Percentiles rank a stretch among this genome's conserved stretches.
phyloP scores from a whole-genome alignment of 139 green algal species.

The Volvox reticuliferus region DNA sequence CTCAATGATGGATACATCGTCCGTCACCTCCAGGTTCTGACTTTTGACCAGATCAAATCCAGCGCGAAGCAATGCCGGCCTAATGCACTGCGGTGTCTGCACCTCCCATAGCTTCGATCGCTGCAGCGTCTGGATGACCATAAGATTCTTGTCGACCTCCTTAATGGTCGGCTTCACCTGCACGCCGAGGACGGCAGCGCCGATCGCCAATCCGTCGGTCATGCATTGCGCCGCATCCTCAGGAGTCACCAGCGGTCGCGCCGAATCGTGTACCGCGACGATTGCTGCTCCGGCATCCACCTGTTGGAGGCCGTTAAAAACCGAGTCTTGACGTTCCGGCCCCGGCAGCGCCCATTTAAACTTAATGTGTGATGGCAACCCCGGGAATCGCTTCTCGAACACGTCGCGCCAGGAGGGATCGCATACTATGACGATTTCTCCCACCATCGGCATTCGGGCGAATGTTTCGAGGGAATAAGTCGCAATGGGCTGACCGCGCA shows the following conservation, averaged over 20 bases:
- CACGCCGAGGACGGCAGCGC: slow-evolving; percentile 97
- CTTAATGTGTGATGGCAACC: slow-evolving; percentile 38
- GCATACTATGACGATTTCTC: slow-evolving; percentile 96
- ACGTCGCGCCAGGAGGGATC: slow-evolving; percentile 84
- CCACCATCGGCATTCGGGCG: slow-evolving; percentile 86
- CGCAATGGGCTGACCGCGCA: slow-evolving; percentile 88
- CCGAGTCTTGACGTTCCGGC: slow-evolving; percentile 95
- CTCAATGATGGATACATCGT: slow-evolving; percentile 99
- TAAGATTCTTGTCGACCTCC: slow-evolving; percentile 79
- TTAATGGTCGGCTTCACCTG: slow-evolving; percentile 98
- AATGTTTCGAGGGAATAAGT: slow-evolving; percentile 91
- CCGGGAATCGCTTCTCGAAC: slow-evolving; percentile 62
- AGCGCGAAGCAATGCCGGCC: slow-evolving; percentile 80
- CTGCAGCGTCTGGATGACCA: slow-evolving; percentile 92
- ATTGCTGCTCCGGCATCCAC: slow-evolving; percentile 66
- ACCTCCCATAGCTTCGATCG: slow-evolving; percentile 95
- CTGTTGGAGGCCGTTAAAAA: slow-evolving; percentile 88
- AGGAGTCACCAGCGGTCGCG: slow-evolving; percentile 86
- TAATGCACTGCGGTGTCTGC: slow-evolving; percentile 96
- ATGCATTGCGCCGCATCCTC: slow-evolving; percentile 70
- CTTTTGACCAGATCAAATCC: slow-evolving; percentile 89
- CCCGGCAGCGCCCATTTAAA: slow-evolving; percentile 93
- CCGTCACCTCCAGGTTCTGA: slow-evolving; percentile 92
- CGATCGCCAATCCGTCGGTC: slow-evolving; percentile 55
- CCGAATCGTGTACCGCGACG: slow-evolving; percentile 96